Percentiles rank a stretch among this genome's conserved stretches.
Evolutionary conservation across 805 yeast genomes (phyloP).

Genomic region (Metschnikowia cerradonensis): DNA sequence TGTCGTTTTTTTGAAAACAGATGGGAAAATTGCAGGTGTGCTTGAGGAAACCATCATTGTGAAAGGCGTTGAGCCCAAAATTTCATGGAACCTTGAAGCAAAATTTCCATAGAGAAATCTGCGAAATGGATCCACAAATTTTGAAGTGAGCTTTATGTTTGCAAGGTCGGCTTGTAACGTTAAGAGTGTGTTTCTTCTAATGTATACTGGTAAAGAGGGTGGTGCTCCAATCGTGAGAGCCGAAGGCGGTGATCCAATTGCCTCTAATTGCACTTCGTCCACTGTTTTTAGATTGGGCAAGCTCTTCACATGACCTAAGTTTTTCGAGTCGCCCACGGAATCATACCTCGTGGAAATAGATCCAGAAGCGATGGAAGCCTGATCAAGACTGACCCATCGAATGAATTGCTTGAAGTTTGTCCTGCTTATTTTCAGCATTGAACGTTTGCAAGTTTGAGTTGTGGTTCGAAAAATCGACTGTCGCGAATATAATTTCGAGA

Average conservation of each 20-base stretch:
- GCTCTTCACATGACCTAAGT: slow-evolving; percentile 14
- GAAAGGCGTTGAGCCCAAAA: slow-evolving; percentile 47
- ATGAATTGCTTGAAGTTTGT: not conserved
- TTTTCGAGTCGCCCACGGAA: slow-evolving; percentile 7
- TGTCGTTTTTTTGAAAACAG: slow-evolving; percentile 15
- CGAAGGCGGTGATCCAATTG: slow-evolving; percentile 48
- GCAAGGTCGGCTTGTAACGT: slow-evolving; percentile 38
- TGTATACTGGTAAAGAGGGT: slow-evolving; percentile 53
- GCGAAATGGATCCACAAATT: slow-evolving; percentile 35
- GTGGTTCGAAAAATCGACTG: not conserved
- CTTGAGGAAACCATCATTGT: slow-evolving; percentile 42
- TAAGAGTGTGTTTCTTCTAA: slow-evolving; percentile 47
- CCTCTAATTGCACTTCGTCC: slow-evolving; percentile 28
- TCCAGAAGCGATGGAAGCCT: slow-evolving; percentile 7
- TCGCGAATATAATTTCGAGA: not conserved
- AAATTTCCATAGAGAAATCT: slow-evolving; percentile 44
- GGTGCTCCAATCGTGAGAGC: slow-evolving; percentile 49
- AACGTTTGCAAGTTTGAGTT: not conserved
- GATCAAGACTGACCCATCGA: slow-evolving; percentile 1
- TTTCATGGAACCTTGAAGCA: slow-evolving; percentile 42
- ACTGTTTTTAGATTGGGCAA: slow-evolving; percentile 17
- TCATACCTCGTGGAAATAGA: slow-evolving; percentile 6
- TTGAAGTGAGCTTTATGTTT: slow-evolving; percentile 18
- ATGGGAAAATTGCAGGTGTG: slow-evolving; percentile 16
- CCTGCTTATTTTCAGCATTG: slow-evolving; percentile 1